These are phyloP conservation scores for Petasospora rhodanensis DNA, from an alignment of 1,139 yeast species.

Conservation along the genomic window DNA sequence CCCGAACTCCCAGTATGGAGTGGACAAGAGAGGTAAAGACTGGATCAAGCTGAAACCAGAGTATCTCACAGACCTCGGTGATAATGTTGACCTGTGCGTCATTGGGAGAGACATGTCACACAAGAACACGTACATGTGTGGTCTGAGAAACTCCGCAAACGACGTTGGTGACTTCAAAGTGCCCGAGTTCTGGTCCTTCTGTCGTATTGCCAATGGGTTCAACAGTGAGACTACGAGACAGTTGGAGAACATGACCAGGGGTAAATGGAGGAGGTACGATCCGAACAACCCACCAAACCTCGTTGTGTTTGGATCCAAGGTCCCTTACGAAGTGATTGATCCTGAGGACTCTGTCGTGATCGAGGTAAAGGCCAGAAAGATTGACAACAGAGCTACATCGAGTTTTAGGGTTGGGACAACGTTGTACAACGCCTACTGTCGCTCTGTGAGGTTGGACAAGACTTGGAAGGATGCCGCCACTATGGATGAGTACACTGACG, in stretches of 20 bases:
- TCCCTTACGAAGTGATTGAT: slow-evolving; percentile 73
- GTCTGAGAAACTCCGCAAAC: slow-evolving; percentile 44
- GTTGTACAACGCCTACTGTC: slow-evolving; percentile 71
- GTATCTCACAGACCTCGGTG: slow-evolving; percentile 81
- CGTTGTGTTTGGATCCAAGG: slow-evolving; percentile 53
- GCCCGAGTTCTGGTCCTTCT: slow-evolving; percentile 52
- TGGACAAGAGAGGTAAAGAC: slow-evolving; percentile 52
- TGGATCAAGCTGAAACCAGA: slow-evolving; percentile 95
- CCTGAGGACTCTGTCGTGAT: slow-evolving; percentile 75
- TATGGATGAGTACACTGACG: slow-evolving; percentile 44
- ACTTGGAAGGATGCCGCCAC: slow-evolving; percentile 53
- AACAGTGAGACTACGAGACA: slow-evolving; percentile 55
- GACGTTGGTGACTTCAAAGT: slow-evolving; percentile 18
- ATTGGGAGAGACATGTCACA: slow-evolving; percentile 75
- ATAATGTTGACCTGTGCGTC: slow-evolving; percentile 72
- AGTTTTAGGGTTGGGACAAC: slow-evolving; percentile 66
- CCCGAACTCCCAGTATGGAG: slow-evolving; percentile 51
- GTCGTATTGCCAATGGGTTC: slow-evolving; percentile 84
- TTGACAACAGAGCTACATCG: slow-evolving; percentile 44
- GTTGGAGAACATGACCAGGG: slow-evolving; percentile 54
- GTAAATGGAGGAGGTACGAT: slow-evolving; percentile 53
- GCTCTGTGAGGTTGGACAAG: slow-evolving; percentile 67
- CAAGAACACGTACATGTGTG: slow-evolving; percentile 76
- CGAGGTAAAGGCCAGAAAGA: slow-evolving; percentile 81
- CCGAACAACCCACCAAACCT: slow-evolving; percentile 37